These are phyloP conservation scores for Mycena maculata DNA, from an alignment of 768 basidiomycete species.

Conservation along the genomic window DNA sequence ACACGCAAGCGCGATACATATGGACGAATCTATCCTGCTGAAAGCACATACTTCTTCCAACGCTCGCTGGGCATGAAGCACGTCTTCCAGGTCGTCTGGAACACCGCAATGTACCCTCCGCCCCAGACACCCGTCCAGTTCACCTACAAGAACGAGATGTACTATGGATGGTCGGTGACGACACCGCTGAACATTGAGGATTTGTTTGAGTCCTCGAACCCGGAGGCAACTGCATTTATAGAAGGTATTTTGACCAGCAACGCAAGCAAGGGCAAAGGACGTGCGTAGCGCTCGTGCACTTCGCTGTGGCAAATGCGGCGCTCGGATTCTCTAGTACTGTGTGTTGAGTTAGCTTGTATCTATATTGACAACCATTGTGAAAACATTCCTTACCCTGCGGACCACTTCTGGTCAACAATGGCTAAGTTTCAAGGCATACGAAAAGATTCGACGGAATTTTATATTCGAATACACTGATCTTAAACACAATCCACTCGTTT, in stretches of 20 bases:
- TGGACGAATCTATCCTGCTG: background rate
- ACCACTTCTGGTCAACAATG: too few relatives aligned
- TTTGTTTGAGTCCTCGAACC: background rate
- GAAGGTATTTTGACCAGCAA: background rate
- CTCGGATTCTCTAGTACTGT: too few relatives aligned
- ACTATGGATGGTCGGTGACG: background rate
- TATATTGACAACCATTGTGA: too few relatives aligned
- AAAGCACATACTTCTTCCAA: slow-evolving; percentile 10
- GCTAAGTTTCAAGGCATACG: too few relatives aligned
- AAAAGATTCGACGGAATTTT: too few relatives aligned
- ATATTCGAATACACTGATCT: too few relatives aligned
- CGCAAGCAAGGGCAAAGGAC: slow-evolving; percentile 8
- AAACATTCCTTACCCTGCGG: too few relatives aligned
- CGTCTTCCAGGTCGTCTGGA: slow-evolving; percentile 9
- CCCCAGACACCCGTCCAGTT: background rate
- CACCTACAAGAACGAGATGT: background rate
- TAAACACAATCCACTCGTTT: too few relatives aligned
- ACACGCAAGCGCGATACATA: background rate
- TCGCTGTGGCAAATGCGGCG: too few relatives aligned
- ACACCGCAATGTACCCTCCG: background rate
- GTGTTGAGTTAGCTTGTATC: too few relatives aligned
- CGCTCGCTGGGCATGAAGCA: background rate
- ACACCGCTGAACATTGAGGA: background rate
- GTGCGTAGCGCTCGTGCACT: too few relatives aligned
- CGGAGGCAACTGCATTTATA: background rate